Percentiles rank a stretch among this genome's conserved stretches.
These are phyloP conservation scores for Nakaseomyces sp. DNA, from an alignment of 1,139 yeast species.

Conservation along the genomic window DNA sequence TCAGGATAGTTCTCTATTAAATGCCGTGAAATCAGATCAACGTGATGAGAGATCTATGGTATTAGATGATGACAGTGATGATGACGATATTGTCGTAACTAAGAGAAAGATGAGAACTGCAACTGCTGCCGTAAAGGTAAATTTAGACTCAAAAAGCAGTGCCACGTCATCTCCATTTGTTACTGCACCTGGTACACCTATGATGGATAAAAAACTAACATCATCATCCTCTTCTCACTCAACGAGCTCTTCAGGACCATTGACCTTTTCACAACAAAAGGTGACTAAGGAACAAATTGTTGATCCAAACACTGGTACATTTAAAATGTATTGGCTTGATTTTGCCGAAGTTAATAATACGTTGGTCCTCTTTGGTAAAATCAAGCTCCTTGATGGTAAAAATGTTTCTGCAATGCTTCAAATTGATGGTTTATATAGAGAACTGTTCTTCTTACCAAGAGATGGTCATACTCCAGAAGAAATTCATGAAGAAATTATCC, in stretches of 20 bases:
- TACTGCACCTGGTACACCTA: conserved; percentile 30
- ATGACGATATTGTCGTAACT: conserved; percentile 48
- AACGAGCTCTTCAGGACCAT: conserved; percentile 20
- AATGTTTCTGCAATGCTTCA: conserved; percentile 73
- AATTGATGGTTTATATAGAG: conserved; percentile 60
- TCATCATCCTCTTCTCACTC: conserved; percentile 18
- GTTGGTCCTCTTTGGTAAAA: conserved; percentile 77
- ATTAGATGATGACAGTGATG: conserved; percentile 29
- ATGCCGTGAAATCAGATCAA: conserved; percentile 1
- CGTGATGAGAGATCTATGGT: conserved; percentile 9
- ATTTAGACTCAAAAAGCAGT: conserved; percentile 27
- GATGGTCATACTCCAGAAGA: conserved; percentile 46
- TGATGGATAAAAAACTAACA: conserved; percentile 6
- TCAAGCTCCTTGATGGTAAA: conserved; percentile 47
- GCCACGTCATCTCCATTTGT: conserved; percentile 31
- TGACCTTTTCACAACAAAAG: conserved; percentile 35
- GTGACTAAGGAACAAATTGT: conserved; percentile 40
- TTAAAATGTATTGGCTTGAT: conserved; percentile 86
- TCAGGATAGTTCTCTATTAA: conserved; percentile 2
- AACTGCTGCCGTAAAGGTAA: conserved; percentile 31
- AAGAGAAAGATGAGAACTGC: conserved; percentile 32
- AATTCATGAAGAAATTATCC: conserved; percentile 68
- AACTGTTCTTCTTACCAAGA: conserved; percentile 73
- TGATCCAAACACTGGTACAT: conserved; percentile 37
- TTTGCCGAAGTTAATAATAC: conserved; percentile 68